Evolutionary conservation across 352 stramenopile species (phyloP), one percentile per base, ranked within the genome.

Genomic region (Globisporangium viniferum): DNA sequence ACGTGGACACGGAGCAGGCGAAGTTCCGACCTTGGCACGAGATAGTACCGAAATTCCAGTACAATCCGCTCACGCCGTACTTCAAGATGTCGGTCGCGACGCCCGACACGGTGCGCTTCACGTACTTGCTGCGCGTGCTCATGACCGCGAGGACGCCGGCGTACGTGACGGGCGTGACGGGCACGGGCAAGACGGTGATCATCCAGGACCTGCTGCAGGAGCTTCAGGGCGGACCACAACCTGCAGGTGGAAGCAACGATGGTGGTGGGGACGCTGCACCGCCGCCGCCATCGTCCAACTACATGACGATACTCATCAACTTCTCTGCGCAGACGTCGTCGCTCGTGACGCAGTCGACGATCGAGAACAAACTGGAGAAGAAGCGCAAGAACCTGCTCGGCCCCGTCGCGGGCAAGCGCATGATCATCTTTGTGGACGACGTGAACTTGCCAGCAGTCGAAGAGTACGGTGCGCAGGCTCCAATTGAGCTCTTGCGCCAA

Each of bases 401-500:
- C 0, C 91, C 96, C 0, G 88, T 95, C 0, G 82, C 84, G 1
- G 91, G 88, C 2, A 96, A 94, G 56, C 88, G 82, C 15, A 94
- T 96, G 83, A 73, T 98, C 33, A 86, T 98, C 46, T 98, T 98
- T 70, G 94, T 99, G 0, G 96, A 99, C 69, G 96, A 99, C 66
- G 88, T 99, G 2, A 99, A 99, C 70, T 82, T 99, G 20, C 96
- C 96, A 1, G 79, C 96, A 1, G 88, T 98, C 0, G 96, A 99
- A 60, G 86, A 96, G 64, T 99, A 99, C 64, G 96, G 96, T 3
- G 95, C 96, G 0, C 96, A 99, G 70, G 78, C 94, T 0, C 94
- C 96, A 0, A 96, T 98, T 33, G 96, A 99, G 73, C 73, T 99
- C 14, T 69, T 99, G 58, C 82, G 96, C 0, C 95, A 99, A 56